Conservation (phyloP, 2,329 filamentous ascomycete genomes). For the Neocatenulostroma microsporum region DNA sequence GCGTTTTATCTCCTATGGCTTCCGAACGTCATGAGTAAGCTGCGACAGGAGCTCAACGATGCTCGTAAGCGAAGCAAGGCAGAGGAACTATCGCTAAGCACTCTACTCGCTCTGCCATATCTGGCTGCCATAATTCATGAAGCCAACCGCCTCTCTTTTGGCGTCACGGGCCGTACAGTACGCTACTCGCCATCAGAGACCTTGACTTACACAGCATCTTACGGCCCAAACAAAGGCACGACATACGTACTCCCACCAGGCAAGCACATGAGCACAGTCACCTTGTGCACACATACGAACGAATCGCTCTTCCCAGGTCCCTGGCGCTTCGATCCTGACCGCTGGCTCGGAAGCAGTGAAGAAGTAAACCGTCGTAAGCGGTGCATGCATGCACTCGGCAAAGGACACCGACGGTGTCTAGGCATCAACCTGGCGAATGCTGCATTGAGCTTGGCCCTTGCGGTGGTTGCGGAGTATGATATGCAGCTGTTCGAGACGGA, state of each 20-base stretch:
- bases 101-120: conserved; percentile 9
- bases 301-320: background rate
- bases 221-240: conserved; percentile 16
- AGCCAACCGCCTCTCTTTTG: conserved; percentile 7
- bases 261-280: background rate
- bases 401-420: background rate
- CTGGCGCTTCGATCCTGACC: background rate
- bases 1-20: conserved; percentile 18
- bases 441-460: background rate
- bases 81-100: conserved; percentile 1
- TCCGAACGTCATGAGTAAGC: conserved; percentile 14
- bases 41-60: conserved; percentile 17
- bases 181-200: conserved; percentile 7
- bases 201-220: conserved; percentile 22
- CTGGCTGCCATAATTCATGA: conserved; percentile 7
- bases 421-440: background rate
- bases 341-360: background rate
- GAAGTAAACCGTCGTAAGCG: background rate
- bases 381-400: conserved; percentile 2
- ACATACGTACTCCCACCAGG: conserved; percentile 1
- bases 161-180: conserved; percentile 7
- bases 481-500: background rate
- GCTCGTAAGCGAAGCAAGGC: background rate
- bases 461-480: background rate
- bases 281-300: background rate